These are phyloP conservation scores for Hansenula anomala DNA, from an alignment of 1,139 yeast genomes.

Conservation along the genomic window DNA sequence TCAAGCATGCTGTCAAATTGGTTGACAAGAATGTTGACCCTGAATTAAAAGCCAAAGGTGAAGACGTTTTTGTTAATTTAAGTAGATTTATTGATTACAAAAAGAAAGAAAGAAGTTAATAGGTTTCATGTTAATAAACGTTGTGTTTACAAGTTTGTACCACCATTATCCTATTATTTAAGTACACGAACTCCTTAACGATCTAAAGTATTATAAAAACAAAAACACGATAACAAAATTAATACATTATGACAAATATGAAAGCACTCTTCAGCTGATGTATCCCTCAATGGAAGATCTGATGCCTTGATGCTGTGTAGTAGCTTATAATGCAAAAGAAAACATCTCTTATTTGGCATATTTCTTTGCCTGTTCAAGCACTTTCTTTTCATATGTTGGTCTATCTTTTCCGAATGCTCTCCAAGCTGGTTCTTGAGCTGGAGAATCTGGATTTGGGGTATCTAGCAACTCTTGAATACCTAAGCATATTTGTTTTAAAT, in stretches of 20 bases:
- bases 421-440: slow-evolving; percentile 98
- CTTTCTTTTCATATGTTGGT: slow-evolving; percentile 67
- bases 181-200: too few relatives aligned
- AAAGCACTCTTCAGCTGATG: too few relatives aligned
- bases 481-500: slow-evolving; percentile 80
- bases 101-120: slow-evolving; percentile 30
- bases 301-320: too few relatives aligned
- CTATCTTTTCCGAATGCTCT: slow-evolving; percentile 71
- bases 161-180: too few relatives aligned
- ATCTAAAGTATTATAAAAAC: too few relatives aligned
- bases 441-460: slow-evolving; percentile 90
- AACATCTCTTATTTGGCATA: slow-evolving; percentile 41
- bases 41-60: slow-evolving; percentile 57
- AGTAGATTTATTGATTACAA: slow-evolving; percentile 79
- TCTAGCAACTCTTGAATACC: slow-evolving; percentile 92
- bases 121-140: too few relatives aligned
- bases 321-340: too few relatives aligned
- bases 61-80: slow-evolving; percentile 63
- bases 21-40: slow-evolving; percentile 65
- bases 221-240: too few relatives aligned
- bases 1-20: slow-evolving; percentile 45
- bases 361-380: slow-evolving; percentile 73
- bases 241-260: too few relatives aligned
- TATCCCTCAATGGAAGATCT: too few relatives aligned
- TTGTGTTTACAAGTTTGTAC: too few relatives aligned